Evolutionary conservation across 148 eudicot species (phyloP), one percentile per base, ranked within the genome.

Genomic region (Drosera capensis): DNA sequence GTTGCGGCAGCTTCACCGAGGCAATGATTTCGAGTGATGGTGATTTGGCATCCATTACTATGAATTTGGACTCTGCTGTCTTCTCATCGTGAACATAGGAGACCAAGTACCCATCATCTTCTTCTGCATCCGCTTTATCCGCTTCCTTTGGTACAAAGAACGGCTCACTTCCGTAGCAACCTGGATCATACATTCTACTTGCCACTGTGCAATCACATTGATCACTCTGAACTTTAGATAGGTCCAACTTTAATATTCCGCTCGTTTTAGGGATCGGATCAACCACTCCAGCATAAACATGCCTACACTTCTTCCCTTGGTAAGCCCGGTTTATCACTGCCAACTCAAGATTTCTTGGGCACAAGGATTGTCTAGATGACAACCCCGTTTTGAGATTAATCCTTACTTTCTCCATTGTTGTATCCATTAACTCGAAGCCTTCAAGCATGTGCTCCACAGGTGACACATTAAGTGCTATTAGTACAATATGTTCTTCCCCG

Each of bases 41-140:
- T 0, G 78, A 68, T 50, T 63, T 74, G 0, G 86, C 75, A 49
- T 79, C 78, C 81, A 74, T 74, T 2, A 79, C 78, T 20, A 79
- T 2, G 20, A 79, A 79, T 29, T 8, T 67, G 0, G 86, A 71
- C 55, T 74, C 78, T 22, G 60, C 66, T 0, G 43, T 51, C 12
- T 66, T 68, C 56, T 74, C 81, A n/a, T 79, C 46, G 28, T 79
- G 81, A 1, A 71, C 55, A 9, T 68, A 79, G 0, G 67, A 51
- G 11, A 79, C 44, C n/a, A 79, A 20, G 19, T 71, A 71, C 2
- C 86, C 86, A 29, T 79, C 75, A 19, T 79, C 86, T 46, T 79
- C 86, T 1, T 70, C 75, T 0, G 66, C 77, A 2, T 48, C 45
- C 1, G 29, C 45, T n/a, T 68, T 51, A 17, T 67, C 56, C 0